Evolutionary conservation across 176 grass and related monocot genomes (phyloP).

Genomic region (Juncus effusus): DNA sequence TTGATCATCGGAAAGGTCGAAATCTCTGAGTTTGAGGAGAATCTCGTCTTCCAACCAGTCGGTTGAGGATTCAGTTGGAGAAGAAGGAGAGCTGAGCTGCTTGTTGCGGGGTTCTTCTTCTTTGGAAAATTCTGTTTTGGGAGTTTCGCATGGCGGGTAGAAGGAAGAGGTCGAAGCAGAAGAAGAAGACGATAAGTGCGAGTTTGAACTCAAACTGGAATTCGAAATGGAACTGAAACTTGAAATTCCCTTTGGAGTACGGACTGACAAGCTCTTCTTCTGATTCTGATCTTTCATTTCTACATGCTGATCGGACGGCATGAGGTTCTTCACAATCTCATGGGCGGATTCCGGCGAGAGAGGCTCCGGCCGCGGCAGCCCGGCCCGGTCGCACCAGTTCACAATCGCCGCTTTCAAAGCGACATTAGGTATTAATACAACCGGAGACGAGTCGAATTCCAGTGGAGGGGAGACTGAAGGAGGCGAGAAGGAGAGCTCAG

Average conservation of each 20-base stretch:
- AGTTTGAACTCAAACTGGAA: conserved; percentile 21
- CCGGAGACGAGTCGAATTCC: conserved; percentile 17
- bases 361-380: conserved; percentile 24
- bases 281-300: conserved; percentile 14
- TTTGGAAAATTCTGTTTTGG: not conserved
- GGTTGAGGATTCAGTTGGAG: not conserved
- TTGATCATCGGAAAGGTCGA: conserved; percentile 19
- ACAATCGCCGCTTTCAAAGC: conserved; percentile 38
- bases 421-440: conserved; percentile 37
- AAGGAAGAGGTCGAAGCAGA: conserved; percentile 11
- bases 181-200: conserved; percentile 14
- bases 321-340: conserved; percentile 20
- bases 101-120: not conserved
- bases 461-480: conserved; percentile 20
- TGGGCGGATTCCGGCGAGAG: conserved; percentile 23
- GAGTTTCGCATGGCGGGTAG: conserved; percentile 17
- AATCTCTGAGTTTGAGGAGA: conserved; percentile 19
- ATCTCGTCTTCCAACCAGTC: conserved; percentile 36
- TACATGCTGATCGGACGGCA: conserved; percentile 9
- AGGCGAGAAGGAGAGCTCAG: conserved; percentile 31
- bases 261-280: conserved; percentile 11
- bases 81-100: not conserved
- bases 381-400: conserved; percentile 38
- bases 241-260: conserved; percentile 8
- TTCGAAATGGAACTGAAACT: conserved; percentile 5